phyloP scores from a whole-genome alignment of 2,329 filamentous ascomycete species.

The Raffaelea ambrosiae region DNA sequence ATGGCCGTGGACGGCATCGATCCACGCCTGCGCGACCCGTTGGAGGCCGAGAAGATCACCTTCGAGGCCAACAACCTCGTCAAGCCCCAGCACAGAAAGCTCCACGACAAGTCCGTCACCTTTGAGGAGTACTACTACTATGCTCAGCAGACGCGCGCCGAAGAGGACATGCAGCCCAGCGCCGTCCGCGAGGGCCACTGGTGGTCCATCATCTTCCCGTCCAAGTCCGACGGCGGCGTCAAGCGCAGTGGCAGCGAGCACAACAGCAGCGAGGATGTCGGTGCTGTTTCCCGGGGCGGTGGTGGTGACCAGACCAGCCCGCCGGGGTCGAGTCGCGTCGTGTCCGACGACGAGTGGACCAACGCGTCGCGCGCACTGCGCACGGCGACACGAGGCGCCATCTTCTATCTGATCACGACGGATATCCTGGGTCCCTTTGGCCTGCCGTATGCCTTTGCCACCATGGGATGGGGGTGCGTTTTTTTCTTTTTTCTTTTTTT shows the following conservation, averaged over 20 bases:
- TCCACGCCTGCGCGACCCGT: slow-evolving; percentile 3
- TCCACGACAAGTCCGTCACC: slow-evolving; percentile 19
- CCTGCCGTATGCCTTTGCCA: slow-evolving; percentile 22
- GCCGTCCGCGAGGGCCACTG: slow-evolving; percentile 12
- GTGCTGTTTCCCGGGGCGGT: slow-evolving; percentile 1
- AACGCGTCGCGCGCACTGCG: slow-evolving; percentile 35
- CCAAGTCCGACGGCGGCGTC: slow-evolving; percentile 13
- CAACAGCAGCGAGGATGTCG: slow-evolving; percentile 1
- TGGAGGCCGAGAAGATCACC: not conserved
- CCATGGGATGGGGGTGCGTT: slow-evolving; percentile 18
- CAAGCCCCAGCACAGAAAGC: slow-evolving; percentile 10
- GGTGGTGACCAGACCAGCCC: not conserved
- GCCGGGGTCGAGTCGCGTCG: slow-evolving; percentile 11
- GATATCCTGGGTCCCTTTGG: slow-evolving; percentile 36
- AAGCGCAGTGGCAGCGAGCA: not conserved
- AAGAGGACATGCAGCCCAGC: slow-evolving; percentile 18
- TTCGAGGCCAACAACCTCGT: not conserved
- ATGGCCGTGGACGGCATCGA: slow-evolving; percentile 11
- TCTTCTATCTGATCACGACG: slow-evolving; percentile 41
- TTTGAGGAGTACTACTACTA: slow-evolving; percentile 28
- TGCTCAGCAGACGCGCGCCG: slow-evolving; percentile 21
- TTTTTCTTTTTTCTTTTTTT: not conserved
- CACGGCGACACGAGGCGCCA: slow-evolving; percentile 35
- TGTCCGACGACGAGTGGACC: slow-evolving; percentile 35
- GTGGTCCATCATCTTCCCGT: slow-evolving; percentile 14